Evolutionary conservation across 495 filamentous ascomycete species (phyloP).

Genomic region (Aspergillus egyptiacus): DNA sequence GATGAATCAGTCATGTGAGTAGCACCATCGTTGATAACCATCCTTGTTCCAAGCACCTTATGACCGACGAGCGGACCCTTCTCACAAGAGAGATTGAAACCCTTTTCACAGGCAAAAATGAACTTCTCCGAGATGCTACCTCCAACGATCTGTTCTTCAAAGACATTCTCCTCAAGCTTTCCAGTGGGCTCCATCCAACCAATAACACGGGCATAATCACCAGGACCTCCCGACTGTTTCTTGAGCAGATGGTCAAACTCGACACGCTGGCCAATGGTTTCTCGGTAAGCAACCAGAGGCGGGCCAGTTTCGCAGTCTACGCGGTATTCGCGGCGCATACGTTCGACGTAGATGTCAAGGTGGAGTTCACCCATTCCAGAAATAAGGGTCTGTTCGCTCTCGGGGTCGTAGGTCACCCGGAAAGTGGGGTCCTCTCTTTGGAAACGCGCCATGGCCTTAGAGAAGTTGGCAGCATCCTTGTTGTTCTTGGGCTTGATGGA

Average conservation of each 20-base stretch:
- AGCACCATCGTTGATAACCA: conserved; percentile 95
- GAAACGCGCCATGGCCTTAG: conserved; percentile 98
- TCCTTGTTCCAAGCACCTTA: conserved; percentile 78
- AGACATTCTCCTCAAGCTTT: conserved; percentile 67
- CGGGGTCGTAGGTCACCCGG: conserved; percentile 83
- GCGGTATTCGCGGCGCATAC: conserved; percentile 94
- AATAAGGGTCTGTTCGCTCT: conserved; percentile 93
- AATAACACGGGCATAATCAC: conserved; percentile 90
- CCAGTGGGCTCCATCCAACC: conserved; percentile 88
- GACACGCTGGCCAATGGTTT: conserved; percentile 73
- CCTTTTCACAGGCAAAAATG: conserved; percentile 92
- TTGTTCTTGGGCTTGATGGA: conserved; percentile 94
- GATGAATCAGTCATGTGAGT: conserved; percentile 98
- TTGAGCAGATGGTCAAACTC: conserved; percentile 91
- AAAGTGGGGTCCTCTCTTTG: conserved; percentile 98
- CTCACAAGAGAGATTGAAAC: conserved; percentile 76
- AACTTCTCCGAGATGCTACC: conserved; percentile 95
- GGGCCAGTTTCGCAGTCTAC: conserved; percentile 94
- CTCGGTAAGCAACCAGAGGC: conserved; percentile 95
- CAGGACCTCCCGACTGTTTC: conserved; percentile 94
- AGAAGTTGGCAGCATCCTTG: conserved; percentile 91
- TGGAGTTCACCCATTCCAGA: conserved; percentile 98
- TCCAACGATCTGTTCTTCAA: conserved; percentile 80
- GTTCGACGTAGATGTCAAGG: conserved; percentile 95
- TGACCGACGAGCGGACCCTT: conserved; percentile 93